Conservation (phyloP, 345 rosid genomes). For the Arabis hirsuta region DNA sequence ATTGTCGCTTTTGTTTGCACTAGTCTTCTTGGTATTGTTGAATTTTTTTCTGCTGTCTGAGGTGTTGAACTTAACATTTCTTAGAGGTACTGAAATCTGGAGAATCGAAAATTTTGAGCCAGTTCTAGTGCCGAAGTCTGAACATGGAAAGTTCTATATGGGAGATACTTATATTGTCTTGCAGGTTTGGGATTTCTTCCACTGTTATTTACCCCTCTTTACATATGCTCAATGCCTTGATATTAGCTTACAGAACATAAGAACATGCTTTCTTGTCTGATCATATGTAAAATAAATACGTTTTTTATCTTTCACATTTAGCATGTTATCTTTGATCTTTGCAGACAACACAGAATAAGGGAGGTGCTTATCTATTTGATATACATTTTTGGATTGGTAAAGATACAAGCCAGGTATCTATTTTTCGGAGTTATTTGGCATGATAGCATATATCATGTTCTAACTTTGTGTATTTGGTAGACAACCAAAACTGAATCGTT, state of each 20-base stretch:
- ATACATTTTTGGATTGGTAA: slow-evolving; percentile 99
- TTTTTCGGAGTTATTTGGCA: slow-evolving; percentile 16
- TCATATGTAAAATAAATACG: slow-evolving; percentile 24
- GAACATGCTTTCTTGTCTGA: slow-evolving; percentile 33
- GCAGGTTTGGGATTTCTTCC: slow-evolving; percentile 57
- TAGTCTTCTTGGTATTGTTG: slow-evolving; percentile 7
- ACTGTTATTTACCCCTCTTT: slow-evolving; percentile 15
- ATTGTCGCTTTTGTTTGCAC: slow-evolving; percentile 8
- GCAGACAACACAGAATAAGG: slow-evolving; percentile 84
- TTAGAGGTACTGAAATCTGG: slow-evolving; percentile 96
- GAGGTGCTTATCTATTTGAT: slow-evolving; percentile 82
- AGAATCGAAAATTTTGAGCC: slow-evolving; percentile 96
- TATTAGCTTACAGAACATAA: slow-evolving; percentile 21
- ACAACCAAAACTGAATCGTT: slow-evolving; percentile 10
- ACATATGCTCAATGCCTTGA: slow-evolving; percentile 8
- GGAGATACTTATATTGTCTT: slow-evolving; percentile 94
- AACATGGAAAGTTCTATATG: slow-evolving; percentile 92
- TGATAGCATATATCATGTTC: slow-evolving; percentile 7
- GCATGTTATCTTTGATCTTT: slow-evolving; percentile 32
- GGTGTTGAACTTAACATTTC: slow-evolving; percentile 63
- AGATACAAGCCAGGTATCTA: slow-evolving; percentile 91
- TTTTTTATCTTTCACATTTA: slow-evolving; percentile 21
- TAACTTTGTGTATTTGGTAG: slow-evolving; percentile 15
- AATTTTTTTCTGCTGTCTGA: slow-evolving; percentile 28
- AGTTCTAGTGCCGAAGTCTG: slow-evolving; percentile 80